phyloP scores from a whole-genome alignment of 257 asterid species.

The Hygrophila difformis region DNA sequence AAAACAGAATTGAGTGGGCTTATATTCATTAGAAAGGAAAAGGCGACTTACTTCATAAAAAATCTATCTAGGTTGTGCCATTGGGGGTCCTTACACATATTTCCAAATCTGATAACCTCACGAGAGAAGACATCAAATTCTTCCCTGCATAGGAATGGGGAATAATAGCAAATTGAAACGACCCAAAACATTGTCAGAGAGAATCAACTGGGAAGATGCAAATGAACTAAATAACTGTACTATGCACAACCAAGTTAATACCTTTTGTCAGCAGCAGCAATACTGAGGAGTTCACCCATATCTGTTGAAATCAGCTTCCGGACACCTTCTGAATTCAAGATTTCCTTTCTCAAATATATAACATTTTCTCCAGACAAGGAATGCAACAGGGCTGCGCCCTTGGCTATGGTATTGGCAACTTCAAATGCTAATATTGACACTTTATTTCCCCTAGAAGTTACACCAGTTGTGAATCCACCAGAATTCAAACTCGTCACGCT shows the following conservation, averaged over 20 bases:
- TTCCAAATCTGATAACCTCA: conserved; percentile 89
- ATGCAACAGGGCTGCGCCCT: conserved; percentile 74
- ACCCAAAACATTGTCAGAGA: background rate
- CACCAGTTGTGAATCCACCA: conserved; percentile 73
- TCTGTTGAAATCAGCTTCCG: conserved; percentile 73
- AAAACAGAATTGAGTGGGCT: conserved; percentile 8
- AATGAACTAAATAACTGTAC: background rate
- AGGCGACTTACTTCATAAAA: conserved; percentile 55
- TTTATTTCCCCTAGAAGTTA: conserved; percentile 69
- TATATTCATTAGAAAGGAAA: conserved; percentile 7
- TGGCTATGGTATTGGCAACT: conserved; percentile 90
- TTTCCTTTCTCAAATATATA: conserved; percentile 58
- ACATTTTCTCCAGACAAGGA: conserved; percentile 84
- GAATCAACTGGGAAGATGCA: background rate
- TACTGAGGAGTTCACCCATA: conserved; percentile 73
- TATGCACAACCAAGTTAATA: conserved; percentile 14
- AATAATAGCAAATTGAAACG: conserved; percentile 9
- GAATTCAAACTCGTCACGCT: conserved; percentile 91
- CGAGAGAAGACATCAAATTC: conserved; percentile 86
- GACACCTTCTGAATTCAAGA: conserved; percentile 80
- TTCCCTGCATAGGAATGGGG: conserved; percentile 49
- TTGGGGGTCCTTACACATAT: conserved; percentile 94
- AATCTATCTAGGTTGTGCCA: conserved; percentile 91
- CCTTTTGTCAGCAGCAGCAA: conserved; percentile 98
- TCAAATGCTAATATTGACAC: conserved; percentile 80